Percentiles rank a stretch among this genome's conserved stretches.
These are phyloP conservation scores for Trametes pubescens DNA, from an alignment of 1,284 basidiomycete genomes.

Conservation along the genomic window DNA sequence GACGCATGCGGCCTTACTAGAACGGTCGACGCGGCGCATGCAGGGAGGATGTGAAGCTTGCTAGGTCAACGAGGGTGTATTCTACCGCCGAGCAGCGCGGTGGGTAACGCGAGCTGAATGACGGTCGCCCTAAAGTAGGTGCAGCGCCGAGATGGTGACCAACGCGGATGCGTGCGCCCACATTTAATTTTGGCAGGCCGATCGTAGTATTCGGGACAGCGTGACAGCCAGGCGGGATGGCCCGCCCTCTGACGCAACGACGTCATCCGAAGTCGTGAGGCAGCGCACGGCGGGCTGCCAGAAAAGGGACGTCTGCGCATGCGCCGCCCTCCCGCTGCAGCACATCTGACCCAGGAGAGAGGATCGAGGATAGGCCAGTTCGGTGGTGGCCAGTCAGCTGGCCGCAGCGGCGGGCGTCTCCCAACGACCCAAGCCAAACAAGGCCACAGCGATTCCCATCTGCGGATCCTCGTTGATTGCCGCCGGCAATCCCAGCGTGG, in stretches of 20 bases:
- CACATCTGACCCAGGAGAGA: background rate
- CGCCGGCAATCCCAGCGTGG: slow-evolving; percentile 6
- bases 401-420: background rate
- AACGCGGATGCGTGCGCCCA: background rate
- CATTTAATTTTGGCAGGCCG: slow-evolving; percentile 11
- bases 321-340: slow-evolving; percentile 8
- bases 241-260: slow-evolving; percentile 5
- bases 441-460: slow-evolving; percentile 10
- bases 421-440: slow-evolving; percentile 12
- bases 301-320: background rate
- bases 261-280: slow-evolving; percentile 6
- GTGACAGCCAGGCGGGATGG: background rate
- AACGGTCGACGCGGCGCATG: too few species aligned
- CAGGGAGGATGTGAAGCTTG: too few species aligned
- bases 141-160: too few species aligned
- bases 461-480: slow-evolving; percentile 12
- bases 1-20: background rate
- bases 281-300: slow-evolving; percentile 8
- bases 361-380: background rate
- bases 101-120: too few species aligned
- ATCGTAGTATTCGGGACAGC: background rate
- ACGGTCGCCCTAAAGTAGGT: too few species aligned
- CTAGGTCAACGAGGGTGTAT: too few species aligned
- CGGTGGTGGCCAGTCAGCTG: slow-evolving; percentile 11
- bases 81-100: background rate